These are phyloP conservation scores for Simmondsia chinensis DNA, from an alignment of 148 eudicot species.

Conservation along the genomic window DNA sequence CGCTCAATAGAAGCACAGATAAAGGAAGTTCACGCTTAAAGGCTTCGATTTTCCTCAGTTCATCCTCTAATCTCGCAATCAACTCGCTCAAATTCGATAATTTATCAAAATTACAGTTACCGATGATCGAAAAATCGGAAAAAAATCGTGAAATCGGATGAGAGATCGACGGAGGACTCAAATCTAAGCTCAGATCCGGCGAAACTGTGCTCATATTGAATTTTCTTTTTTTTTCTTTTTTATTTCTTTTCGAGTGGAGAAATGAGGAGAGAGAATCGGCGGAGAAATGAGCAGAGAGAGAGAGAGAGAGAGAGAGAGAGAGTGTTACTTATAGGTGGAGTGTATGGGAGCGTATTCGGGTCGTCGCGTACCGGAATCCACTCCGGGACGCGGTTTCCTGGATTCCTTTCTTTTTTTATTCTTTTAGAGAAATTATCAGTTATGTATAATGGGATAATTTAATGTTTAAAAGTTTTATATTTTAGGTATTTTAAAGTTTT, in stretches of 20 bases:
- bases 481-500: too few species aligned
- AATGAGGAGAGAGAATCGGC: neutral
- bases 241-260: neutral
- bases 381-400: neutral
- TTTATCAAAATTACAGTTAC: conserved; percentile 9
- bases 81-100: conserved; percentile 21
- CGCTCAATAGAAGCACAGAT: conserved; percentile 34
- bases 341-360: conserved; percentile 15
- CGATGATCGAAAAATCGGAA: conserved; percentile 11
- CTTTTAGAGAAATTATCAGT: too few species aligned
- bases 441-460: too few species aligned
- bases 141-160: conserved; percentile 16
- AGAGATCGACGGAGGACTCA: conserved; percentile 16
- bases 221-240: neutral
- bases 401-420: neutral
- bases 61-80: conserved; percentile 28
- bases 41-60: conserved; percentile 42
- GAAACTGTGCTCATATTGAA: conserved; percentile 20
- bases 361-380: conserved; percentile 39
- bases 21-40: conserved; percentile 63
- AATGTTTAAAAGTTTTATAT: too few species aligned
- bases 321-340: conserved; percentile 3
- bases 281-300: conserved; percentile 6
- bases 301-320: conserved; percentile 13
- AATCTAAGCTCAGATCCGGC: conserved; percentile 24